These are phyloP conservation scores for Globisporangium uncinulatum DNA, from an alignment of 352 stramenopile genomes.

Conservation along the genomic window DNA sequence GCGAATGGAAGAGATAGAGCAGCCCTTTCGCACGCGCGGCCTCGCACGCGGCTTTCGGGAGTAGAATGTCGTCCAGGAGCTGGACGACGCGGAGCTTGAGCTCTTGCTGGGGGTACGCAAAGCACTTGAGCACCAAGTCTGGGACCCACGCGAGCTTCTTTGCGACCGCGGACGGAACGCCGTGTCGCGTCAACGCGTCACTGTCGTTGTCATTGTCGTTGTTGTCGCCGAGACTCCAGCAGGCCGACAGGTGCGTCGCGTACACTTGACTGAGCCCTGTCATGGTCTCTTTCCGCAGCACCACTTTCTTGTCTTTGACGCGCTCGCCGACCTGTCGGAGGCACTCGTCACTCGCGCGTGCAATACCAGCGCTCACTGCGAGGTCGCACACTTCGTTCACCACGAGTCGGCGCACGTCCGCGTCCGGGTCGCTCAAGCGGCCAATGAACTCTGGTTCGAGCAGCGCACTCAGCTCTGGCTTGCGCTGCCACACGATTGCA, in stretches of 20 bases:
- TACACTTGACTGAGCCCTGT: conserved; percentile 84
- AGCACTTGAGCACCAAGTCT: conserved; percentile 83
- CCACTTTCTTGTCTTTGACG: conserved; percentile 86
- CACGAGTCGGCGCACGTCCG: conserved; percentile 71
- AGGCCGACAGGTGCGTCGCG: conserved; percentile 53
- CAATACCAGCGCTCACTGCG: conserved; percentile 49
- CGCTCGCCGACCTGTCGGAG: conserved; percentile 73
- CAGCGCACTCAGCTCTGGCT: conserved; percentile 43
- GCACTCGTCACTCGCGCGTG: conserved; percentile 58
- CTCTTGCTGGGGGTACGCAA: conserved; percentile 80
- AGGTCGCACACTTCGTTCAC: conserved; percentile 84
- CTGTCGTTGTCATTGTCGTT: conserved; percentile 9
- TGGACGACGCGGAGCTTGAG: conserved; percentile 78
- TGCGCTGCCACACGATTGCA: conserved; percentile 66
- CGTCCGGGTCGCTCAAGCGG: conserved; percentile 72
- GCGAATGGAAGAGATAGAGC: conserved; percentile 59
- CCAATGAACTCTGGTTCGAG: conserved; percentile 74
- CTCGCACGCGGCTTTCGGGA: conserved; percentile 63
- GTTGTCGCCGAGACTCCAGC: conserved; percentile 30
- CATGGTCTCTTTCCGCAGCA: conserved; percentile 83
- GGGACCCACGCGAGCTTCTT: conserved; percentile 83
- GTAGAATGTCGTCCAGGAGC: conserved; percentile 77
- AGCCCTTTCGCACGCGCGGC: conserved; percentile 51
- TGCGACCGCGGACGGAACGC: conserved; percentile 24
- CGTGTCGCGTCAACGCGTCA: conserved; percentile 16